Conservation (phyloP, 371 early-diverging fungal genomes). For the Nematocida ironsii region DNA sequence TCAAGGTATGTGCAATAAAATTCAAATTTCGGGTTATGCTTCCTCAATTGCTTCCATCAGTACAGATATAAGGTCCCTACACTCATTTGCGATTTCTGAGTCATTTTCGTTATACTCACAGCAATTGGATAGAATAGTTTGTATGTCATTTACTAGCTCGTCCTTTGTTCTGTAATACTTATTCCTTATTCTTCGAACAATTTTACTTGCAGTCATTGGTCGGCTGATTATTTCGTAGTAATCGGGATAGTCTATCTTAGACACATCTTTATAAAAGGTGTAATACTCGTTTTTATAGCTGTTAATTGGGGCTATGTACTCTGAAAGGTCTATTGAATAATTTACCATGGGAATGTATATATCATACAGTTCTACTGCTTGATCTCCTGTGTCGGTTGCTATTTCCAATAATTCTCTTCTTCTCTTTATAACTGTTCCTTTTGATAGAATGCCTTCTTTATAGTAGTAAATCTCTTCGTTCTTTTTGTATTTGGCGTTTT, state of each 20-base stretch:
- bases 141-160: constrained; percentile 75
- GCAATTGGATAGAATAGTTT: constrained; percentile 80
- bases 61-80: neutral
- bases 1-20: no score
- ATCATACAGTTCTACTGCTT: neutral
- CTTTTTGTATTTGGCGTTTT: constrained; percentile 12
- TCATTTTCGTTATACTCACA: constrained; percentile 75
- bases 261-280: constrained; percentile 33
- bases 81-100: constrained; percentile 25
- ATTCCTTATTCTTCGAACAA: constrained; percentile 75
- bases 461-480: constrained; percentile 39
- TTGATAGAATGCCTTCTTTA: constrained; percentile 5
- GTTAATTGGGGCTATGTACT: neutral
- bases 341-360: neutral
- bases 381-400: neutral
- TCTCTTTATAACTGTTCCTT: neutral
- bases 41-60: neutral
- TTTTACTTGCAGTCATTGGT: constrained; percentile 85
- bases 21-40: no score
- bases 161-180: constrained; percentile 75
- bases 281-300: neutral
- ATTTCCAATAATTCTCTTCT: neutral
- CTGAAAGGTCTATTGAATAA: constrained; percentile 14
- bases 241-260: constrained; percentile 75
- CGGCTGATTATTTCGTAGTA: constrained; percentile 88